phyloP scores from a whole-genome alignment of 331 rosid species.

The Pyracantha coccinea region DNA sequence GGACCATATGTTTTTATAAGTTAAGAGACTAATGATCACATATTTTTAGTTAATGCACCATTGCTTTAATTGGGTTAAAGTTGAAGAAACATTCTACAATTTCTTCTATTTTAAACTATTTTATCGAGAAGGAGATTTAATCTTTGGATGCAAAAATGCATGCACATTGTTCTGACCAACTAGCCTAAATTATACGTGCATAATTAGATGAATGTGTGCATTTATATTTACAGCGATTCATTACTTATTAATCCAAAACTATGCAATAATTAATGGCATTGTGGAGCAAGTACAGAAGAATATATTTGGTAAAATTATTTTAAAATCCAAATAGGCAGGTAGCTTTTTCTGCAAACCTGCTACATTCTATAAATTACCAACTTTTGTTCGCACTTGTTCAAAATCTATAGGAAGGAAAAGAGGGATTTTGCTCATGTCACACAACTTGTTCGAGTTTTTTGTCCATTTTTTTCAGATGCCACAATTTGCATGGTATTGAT shows the following conservation, averaged over 20 bases:
- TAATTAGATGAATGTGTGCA: no score
- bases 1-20: no score
- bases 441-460: background rate
- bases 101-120: no score
- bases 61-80: no score
- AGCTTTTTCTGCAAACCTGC: background rate
- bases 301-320: background rate
- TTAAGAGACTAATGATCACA: no score
- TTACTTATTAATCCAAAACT: background rate
- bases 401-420: background rate
- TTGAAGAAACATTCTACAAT: no score
- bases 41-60: no score
- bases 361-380: background rate
- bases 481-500: background rate
- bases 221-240: no score
- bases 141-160: no score
- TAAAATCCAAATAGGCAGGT: background rate
- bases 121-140: no score
- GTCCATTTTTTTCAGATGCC: background rate
- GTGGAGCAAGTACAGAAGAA: background rate
- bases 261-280: background rate
- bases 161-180: no score
- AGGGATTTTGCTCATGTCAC: background rate
- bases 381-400: slow-evolving; percentile 1
- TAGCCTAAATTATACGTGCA: no score